A percentile compares a stretch with the other conserved stretches of the same genome.
These are phyloP conservation scores for Suhomyces atakaporum DNA, from an alignment of 1,139 yeast species.

Conservation along the genomic window DNA sequence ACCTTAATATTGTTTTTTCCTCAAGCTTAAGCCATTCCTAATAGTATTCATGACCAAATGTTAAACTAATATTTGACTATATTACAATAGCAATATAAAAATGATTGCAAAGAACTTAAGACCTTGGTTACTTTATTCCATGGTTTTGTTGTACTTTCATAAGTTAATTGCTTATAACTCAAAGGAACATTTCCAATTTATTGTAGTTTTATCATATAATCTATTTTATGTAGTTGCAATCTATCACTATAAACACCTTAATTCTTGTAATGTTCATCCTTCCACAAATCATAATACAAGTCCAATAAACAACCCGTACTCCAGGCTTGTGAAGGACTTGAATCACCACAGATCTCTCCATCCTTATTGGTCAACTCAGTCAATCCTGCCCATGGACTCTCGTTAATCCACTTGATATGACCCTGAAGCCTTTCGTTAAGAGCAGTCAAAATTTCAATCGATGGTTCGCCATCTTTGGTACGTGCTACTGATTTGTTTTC, in stretches of 20 bases:
- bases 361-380: conserved; percentile 90
- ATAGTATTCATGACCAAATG: too few species aligned
- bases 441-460: conserved; percentile 32
- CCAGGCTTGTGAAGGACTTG: conserved; percentile 98
- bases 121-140: too few species aligned
- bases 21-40: too few species aligned
- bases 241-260: not conserved
- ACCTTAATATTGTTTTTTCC: too few species aligned
- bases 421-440: conserved; percentile 59
- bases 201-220: too few species aligned
- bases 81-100: too few species aligned
- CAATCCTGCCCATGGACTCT: conserved; percentile 89
- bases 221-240: too few species aligned
- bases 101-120: too few species aligned
- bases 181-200: too few species aligned
- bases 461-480: conserved; percentile 35
- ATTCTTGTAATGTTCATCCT: conserved; percentile 8
- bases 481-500: conserved; percentile 23
- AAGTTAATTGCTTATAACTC: too few species aligned
- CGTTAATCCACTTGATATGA: conserved; percentile 68
- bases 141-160: too few species aligned
- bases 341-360: conserved; percentile 78
- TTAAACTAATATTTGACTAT: too few species aligned
- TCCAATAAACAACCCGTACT: conserved; percentile 84
- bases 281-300: conserved; percentile 65